Percentiles rank a stretch among this genome's conserved stretches.
Evolutionary conservation across 2,329 filamentous ascomycete genomes (phyloP).

Genomic region (Cephalotrichum gorgonifer): DNA sequence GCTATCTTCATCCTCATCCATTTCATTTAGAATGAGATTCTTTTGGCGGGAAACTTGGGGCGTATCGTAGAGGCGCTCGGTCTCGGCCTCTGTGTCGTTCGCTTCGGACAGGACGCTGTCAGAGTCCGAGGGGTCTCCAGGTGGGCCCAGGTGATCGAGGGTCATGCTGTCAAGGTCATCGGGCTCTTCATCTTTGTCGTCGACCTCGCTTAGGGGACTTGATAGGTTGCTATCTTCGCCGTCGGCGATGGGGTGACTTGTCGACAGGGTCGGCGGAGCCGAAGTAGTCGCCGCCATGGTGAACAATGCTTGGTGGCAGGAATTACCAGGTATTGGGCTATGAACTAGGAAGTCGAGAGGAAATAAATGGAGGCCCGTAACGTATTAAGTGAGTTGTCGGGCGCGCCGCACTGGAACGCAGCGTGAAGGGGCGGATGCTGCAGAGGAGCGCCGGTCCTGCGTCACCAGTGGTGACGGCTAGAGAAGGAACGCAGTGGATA

Average conservation of each 20-base stretch:
- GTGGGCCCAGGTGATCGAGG: constrained; percentile 18
- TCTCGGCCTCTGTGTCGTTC: constrained; percentile 78
- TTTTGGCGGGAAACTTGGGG: constrained; percentile 57
- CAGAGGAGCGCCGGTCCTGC: background rate
- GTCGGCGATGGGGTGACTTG: constrained; percentile 33
- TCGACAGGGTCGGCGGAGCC: constrained; percentile 38
- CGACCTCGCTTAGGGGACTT: constrained; percentile 87
- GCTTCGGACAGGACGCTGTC: constrained; percentile 48
- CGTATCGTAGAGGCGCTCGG: constrained; percentile 85
- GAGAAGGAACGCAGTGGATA: background rate
- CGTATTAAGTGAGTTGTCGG: background rate
- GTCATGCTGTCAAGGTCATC: constrained; percentile 54
- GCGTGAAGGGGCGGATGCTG: background rate
- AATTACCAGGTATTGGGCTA: background rate
- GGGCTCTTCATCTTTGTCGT: constrained; percentile 65
- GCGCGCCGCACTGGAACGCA: background rate
- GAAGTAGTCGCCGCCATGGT: constrained; percentile 43
- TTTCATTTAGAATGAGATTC: constrained; percentile 49
- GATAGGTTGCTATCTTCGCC: constrained; percentile 63
- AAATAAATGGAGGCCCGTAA: background rate
- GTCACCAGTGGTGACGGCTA: background rate
- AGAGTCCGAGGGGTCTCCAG: constrained; percentile 28
- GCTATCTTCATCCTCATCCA: constrained; percentile 37
- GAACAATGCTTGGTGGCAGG: constrained; percentile 14
- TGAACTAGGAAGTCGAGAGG: background rate